Conservation (phyloP, 176 grass and related monocot species). For the Alopecurus myosuroides region DNA sequence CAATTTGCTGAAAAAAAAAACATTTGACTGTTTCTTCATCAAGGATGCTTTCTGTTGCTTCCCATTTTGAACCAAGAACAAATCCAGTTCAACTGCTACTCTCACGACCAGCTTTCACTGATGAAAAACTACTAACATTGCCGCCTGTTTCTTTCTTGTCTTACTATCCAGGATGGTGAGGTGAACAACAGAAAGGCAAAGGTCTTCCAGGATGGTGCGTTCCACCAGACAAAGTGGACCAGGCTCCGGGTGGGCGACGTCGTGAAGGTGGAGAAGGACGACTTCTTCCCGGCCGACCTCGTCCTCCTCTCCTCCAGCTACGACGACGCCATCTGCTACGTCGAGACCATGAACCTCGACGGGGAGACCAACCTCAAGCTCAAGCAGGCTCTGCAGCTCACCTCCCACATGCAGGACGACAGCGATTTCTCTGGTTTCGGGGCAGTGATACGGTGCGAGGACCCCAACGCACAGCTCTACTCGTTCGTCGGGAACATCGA, state of each 20-base stretch:
- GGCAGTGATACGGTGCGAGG: constrained; percentile 61
- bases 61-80: too few species aligned
- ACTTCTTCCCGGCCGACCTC: constrained; percentile 88
- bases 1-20: neutral
- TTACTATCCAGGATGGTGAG: constrained; percentile 55
- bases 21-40: neutral
- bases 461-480: constrained; percentile 84
- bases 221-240: constrained; percentile 56
- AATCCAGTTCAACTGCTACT: too few species aligned
- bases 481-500: constrained; percentile 78
- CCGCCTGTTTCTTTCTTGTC: neutral
- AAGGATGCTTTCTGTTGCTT: too few species aligned
- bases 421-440: constrained; percentile 19
- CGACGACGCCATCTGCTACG: constrained; percentile 83
- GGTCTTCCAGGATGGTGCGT: constrained; percentile 35
- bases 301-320: constrained; percentile 85
- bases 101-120: too few species aligned
- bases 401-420: constrained; percentile 46
- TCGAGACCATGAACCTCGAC: constrained; percentile 96
- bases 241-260: constrained; percentile 70
- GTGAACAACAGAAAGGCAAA: constrained; percentile 61
- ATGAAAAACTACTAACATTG: neutral
- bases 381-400: constrained; percentile 61
- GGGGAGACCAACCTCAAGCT: constrained; percentile 97
- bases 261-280: constrained; percentile 79